Base-by-base conservation (phyloP, 495 filamentous ascomycete species). In the Lentithecium fluviatile region DNA sequence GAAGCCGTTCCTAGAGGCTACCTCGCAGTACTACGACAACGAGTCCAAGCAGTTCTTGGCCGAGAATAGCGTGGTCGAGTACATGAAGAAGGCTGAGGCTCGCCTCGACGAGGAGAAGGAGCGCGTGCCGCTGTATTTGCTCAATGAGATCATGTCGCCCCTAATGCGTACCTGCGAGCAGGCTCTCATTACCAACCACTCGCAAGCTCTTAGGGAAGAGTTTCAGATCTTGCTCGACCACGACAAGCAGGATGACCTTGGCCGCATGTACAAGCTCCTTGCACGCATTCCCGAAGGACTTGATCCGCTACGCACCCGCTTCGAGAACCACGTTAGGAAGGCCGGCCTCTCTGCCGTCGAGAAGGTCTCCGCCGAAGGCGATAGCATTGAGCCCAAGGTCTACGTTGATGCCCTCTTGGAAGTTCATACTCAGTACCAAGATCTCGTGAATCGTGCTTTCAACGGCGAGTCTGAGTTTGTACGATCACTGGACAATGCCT, bases 61-160 rank as follows among this genome's bases (percentile, higher is more conserved):
- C 7, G 93, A 97, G 70, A 99, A 99, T 69, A 96, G 89, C 64
- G 91, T 97, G 6, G 92, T 99, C 26, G 94, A 99, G 70, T 99
- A 97, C 75, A 97, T 97, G 95, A 97, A 97, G 80, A 99, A 99
- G 71, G 95, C 94, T 15, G 95, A 97, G 74, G 76, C 85, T 19
- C 85, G 94, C n/a, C 75, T 99, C 45, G 80, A 87, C 1, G 94
- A 99, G 74, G 94, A 99, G 75, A 95, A 96, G 75, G 88, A 90
- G 59, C 91, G 93, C 36, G 95, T 97, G 7, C 85, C 87, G 47
- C 82, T 99, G 61, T 99, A 97, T 69, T 79, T 97, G 24, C 90
- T 96, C 60, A 81, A 81, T 10, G 94, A 99, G 70, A 97, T 97
- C 64, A 87, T 85, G 60, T 75, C 85, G 17, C 83, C 82, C 25